Evolutionary conservation across 805 yeast genomes (phyloP).

Genomic region (Starmerella kuoi): DNA sequence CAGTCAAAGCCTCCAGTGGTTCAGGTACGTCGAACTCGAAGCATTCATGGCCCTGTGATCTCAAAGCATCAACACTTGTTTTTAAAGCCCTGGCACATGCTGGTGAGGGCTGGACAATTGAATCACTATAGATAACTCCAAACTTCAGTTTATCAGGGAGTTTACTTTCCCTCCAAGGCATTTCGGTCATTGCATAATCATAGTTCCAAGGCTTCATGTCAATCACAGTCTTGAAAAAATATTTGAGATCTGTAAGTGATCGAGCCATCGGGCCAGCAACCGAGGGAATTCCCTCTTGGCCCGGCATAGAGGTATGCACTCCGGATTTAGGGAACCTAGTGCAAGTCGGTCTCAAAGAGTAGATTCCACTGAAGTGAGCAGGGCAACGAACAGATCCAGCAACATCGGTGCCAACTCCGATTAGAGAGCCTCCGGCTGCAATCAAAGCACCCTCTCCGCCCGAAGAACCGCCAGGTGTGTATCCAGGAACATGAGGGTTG

Average conservation of each 20-base stretch:
- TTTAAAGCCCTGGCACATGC: conserved; percentile 34
- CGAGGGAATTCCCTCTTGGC: conserved; percentile 34
- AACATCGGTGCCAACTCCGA: conserved; percentile 46
- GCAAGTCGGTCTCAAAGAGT: conserved; percentile 39
- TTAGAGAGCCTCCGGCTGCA: conserved; percentile 36
- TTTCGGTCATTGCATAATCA: conserved; percentile 35
- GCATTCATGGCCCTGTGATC: conserved; percentile 37
- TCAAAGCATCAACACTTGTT: conserved; percentile 31
- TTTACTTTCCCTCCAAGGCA: conserved; percentile 41
- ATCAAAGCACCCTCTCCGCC: conserved; percentile 42
- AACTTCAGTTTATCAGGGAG: conserved; percentile 34
- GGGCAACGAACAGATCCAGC: conserved; percentile 48
- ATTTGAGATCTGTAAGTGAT: conserved; percentile 38
- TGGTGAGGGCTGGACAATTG: conserved; percentile 41
- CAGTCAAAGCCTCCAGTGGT: conserved; percentile 43
- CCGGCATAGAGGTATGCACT: conserved; percentile 34
- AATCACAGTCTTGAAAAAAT: conserved; percentile 37
- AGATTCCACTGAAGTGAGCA: conserved; percentile 42
- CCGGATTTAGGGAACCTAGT: conserved; percentile 38
- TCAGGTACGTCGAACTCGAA: conserved; percentile 38
- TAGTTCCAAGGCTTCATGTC: conserved; percentile 44
- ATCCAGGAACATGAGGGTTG: conserved; percentile 38
- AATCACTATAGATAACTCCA: conserved; percentile 40
- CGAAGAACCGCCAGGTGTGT: conserved; percentile 43
- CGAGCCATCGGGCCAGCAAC: conserved; percentile 33